These are phyloP conservation scores for Mycena haematopus DNA, from an alignment of 768 basidiomycete genomes.

Conservation along the genomic window DNA sequence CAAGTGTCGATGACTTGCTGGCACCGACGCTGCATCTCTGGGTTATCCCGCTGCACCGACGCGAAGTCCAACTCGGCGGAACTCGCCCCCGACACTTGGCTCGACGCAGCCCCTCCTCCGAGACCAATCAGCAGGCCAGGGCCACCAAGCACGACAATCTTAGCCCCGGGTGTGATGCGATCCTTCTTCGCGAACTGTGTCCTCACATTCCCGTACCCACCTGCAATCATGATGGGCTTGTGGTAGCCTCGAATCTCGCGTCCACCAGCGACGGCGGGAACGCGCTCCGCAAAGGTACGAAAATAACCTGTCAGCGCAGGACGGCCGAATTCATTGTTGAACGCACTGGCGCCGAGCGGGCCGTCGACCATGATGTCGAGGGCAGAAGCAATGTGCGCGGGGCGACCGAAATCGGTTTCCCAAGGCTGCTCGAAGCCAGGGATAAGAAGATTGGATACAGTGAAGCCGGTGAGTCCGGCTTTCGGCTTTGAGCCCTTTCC, in stretches of 20 bases:
- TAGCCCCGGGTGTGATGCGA: slow-evolving; percentile 79
- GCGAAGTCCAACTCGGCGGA: slow-evolving; percentile 96
- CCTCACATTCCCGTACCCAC: slow-evolving; percentile 93
- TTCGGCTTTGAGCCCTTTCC: slow-evolving; percentile 96
- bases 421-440: slow-evolving; percentile 92
- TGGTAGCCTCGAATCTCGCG: slow-evolving; percentile 92
- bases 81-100: slow-evolving; percentile 88
- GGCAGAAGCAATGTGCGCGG: slow-evolving; percentile 89
- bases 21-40: slow-evolving; percentile 96
- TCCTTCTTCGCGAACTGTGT: slow-evolving; percentile 83
- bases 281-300: slow-evolving; percentile 88
- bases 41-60: slow-evolving; percentile 96
- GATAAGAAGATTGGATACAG: slow-evolving; percentile 91
- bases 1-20: slow-evolving; percentile 98
- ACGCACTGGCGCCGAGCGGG: slow-evolving; percentile 92
- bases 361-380: slow-evolving; percentile 98
- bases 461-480: slow-evolving; percentile 92
- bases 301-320: slow-evolving; percentile 94
- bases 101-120: slow-evolving; percentile 95
- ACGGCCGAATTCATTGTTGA: slow-evolving; percentile 98
- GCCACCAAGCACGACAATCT: slow-evolving; percentile 92
- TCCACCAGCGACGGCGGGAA: slow-evolving; percentile 60
- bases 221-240: slow-evolving; percentile 99
- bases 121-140: slow-evolving; percentile 96
- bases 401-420: slow-evolving; percentile 94